Base-by-base conservation (phyloP, 805 yeast species). In the Candida berthetii region DNA sequence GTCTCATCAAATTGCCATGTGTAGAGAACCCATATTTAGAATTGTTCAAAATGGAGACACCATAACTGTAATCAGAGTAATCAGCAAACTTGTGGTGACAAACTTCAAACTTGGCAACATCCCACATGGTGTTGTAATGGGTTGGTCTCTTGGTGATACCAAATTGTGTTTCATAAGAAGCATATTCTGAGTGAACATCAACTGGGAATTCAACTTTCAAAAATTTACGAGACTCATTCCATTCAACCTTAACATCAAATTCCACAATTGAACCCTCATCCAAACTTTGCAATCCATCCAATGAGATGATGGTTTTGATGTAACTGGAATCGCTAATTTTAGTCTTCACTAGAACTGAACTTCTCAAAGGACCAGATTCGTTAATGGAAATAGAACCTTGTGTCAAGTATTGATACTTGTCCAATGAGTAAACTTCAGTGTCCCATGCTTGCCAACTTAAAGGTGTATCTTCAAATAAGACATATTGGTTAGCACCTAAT, bases 371-470 rank as follows among this genome's bases (percentile, higher is more conserved):
- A 27, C 83, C 81, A 33, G 64, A 60, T 38, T 71, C 72, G 29
- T 62, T 62, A 15, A 67, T 64, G 19, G 70, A 66, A 13, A 69
- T 60, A 4, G 48, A 44, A 27, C 68, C 61, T 6, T 54, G 53
- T 29, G 60, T 54, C 22, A 82, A 60, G 48, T 79, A 77, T 41
- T 66, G 67, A 56, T 74, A 78, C 55, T 83, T 88, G 52, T 83
- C 87, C 43, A 87, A 73, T 1, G 96, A 85, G 57, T 78, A 93
- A 44, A 89, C 71, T 58, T 91, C 99, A 0, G 98, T 91, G 59
- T 91, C 99, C 99, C 99, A 91, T 2, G 98, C 98, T 36, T 88
- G 96, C 80, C 81, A 91, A 42, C 74, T 82, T 54, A 87, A 68
- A 9, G 99, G 99, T 47, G 87, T 85, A 59, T 93, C 99, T 49